phyloP scores from a whole-genome alignment of 345 rosid genomes.

The Microthlaspi erraticum region DNA sequence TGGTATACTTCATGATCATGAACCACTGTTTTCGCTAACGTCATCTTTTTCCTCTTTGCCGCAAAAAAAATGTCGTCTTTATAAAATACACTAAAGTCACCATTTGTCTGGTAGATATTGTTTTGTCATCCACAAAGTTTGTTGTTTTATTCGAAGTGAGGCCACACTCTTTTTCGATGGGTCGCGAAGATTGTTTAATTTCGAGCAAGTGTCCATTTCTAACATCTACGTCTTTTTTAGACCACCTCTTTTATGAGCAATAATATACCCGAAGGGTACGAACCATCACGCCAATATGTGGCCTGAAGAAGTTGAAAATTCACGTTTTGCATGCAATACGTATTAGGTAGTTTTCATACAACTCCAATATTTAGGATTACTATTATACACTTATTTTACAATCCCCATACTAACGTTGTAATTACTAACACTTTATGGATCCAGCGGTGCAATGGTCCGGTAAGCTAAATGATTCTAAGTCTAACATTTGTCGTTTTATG shows the following conservation, averaged over 20 bases:
- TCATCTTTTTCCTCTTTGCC: constrained; percentile 11
- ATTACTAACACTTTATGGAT: constrained; percentile 7
- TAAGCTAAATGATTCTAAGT: constrained; percentile 25
- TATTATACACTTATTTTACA: too few species aligned
- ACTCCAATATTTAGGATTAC: not conserved
- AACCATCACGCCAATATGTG: not conserved
- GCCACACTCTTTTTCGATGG: constrained; percentile 10
- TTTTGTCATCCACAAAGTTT: constrained; percentile 14
- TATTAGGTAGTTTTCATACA: not conserved
- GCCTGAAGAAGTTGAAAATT: not conserved
- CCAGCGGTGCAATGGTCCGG: constrained; percentile 6
- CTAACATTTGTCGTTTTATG: constrained; percentile 23
- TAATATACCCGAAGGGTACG: too few species aligned
- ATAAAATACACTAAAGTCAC: constrained; percentile 23
- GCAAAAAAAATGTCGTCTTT: constrained; percentile 4
- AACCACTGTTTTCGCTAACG: constrained; percentile 15
- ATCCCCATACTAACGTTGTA: too few species aligned
- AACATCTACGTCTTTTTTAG: constrained; percentile 24
- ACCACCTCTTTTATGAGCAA: constrained; percentile 18
- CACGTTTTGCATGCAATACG: constrained; percentile 14
- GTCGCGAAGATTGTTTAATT: constrained; percentile 9
- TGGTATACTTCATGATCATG: constrained; percentile 17
- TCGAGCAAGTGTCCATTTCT: constrained; percentile 17
- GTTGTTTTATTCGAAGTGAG: constrained; percentile 19
- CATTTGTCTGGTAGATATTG: constrained; percentile 23